A percentile compares a stretch with the other conserved stretches of the same genome.
Evolutionary conservation across 768 basidiomycete genomes (phyloP).

Genomic region (Lenzites betulinus): DNA sequence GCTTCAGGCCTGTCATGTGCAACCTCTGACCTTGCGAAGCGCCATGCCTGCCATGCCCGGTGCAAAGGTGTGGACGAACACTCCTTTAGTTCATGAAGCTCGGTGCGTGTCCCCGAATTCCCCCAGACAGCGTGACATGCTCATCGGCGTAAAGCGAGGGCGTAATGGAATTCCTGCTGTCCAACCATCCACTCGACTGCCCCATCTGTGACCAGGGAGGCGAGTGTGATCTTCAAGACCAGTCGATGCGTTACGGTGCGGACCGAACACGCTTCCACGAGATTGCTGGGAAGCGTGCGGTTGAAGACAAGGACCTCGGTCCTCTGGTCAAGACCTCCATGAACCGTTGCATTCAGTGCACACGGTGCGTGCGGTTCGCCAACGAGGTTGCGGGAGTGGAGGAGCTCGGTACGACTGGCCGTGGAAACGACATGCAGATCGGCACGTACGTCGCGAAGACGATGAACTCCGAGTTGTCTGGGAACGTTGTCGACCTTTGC

Average conservation of each 20-base stretch:
- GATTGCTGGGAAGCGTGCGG: conserved; percentile 95
- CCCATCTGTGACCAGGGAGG: conserved; percentile 99
- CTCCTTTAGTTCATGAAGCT: conserved; percentile 87
- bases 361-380: conserved; percentile 97
- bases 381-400: conserved; percentile 99
- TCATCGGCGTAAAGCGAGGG: conserved; percentile 64
- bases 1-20: neutral
- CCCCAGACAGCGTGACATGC: conserved; percentile 3
- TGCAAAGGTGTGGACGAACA: conserved; percentile 90
- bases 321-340: conserved; percentile 98
- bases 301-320: conserved; percentile 97
- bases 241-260: conserved; percentile 98
- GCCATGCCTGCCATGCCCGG: conserved; percentile 99
- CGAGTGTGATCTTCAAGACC: conserved; percentile 98
- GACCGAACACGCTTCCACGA: conserved; percentile 99
- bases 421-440: conserved; percentile 98
- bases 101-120: conserved; percentile 43
- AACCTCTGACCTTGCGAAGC: conserved; percentile 38
- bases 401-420: conserved; percentile 94
- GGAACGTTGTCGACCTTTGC: conserved; percentile 96
- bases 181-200: conserved; percentile 98
- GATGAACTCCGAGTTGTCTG: conserved; percentile 96
- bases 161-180: conserved; percentile 97
- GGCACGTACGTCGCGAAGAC: conserved; percentile 98
- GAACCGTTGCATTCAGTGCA: conserved; percentile 99